phyloP scores from a whole-genome alignment of 768 basidiomycete genomes.

The Auriscalpium orientale region DNA sequence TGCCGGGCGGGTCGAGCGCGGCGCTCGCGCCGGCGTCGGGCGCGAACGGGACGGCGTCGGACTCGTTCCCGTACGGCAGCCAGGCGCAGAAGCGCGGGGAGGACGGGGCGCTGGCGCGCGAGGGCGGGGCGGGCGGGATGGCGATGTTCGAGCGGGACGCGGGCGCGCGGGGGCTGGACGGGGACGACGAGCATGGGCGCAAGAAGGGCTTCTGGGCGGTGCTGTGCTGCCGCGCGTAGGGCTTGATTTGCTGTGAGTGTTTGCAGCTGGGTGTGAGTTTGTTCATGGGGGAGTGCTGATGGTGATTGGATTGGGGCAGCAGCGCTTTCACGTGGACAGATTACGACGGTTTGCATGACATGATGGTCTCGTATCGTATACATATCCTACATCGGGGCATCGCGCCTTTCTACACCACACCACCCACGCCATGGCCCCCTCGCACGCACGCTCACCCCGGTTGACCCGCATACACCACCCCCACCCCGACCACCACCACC shows the following conservation, averaged over 20 bases:
- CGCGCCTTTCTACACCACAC: too few species aligned
- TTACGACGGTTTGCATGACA: too few species aligned
- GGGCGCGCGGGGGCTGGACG: constrained; percentile 43
- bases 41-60: constrained; percentile 38
- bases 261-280: neutral
- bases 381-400: too few species aligned
- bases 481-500: too few species aligned
- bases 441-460: too few species aligned
- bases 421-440: too few species aligned
- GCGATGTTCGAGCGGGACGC: constrained; percentile 61
- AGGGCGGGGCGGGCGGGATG: constrained; percentile 44
- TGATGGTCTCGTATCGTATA: too few species aligned
- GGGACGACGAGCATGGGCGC: constrained; percentile 53
- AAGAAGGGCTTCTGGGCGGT: constrained; percentile 55
- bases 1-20: constrained; percentile 28
- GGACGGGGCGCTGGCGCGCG: constrained; percentile 24
- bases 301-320: too few species aligned
- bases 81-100: constrained; percentile 42
- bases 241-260: constrained; percentile 3
- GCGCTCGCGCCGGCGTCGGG: constrained; percentile 1
- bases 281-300: too few species aligned
- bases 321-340: too few species aligned
- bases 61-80: constrained; percentile 58
- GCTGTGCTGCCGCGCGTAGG: constrained; percentile 62
- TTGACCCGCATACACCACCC: too few species aligned